Evolutionary conservation across 176 grass and related monocot species (phyloP).

Genomic region (sorghum (Sorghum bicolor)): DNA sequence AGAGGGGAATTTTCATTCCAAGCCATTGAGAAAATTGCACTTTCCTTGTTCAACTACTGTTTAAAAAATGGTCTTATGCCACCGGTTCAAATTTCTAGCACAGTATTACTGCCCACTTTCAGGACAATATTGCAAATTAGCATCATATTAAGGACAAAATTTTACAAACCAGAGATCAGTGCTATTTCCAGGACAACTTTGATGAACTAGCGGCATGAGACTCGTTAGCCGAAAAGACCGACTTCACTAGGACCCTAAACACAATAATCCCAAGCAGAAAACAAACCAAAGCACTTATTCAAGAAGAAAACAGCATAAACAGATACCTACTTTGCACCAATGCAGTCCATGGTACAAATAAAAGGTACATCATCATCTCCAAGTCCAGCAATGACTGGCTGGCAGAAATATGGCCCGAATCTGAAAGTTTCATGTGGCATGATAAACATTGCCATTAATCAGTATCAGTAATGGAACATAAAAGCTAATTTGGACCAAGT

Average conservation of each 20-base stretch:
- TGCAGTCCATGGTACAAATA: conserved; percentile 99
- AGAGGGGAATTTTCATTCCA: not conserved
- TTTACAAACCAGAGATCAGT: not conserved
- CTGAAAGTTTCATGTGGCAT: conserved; percentile 43
- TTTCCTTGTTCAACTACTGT: too few relatives aligned
- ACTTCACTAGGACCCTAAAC: not conserved
- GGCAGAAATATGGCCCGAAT: conserved; percentile 96
- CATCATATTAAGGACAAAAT: not conserved
- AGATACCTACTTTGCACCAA: conserved; percentile 93
- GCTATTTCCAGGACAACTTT: not conserved
- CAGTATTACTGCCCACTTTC: not conserved
- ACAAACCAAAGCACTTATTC: not conserved
- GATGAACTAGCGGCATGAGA: not conserved
- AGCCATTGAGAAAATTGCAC: not conserved
- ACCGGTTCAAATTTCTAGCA: not conserved
- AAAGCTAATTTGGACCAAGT: not conserved
- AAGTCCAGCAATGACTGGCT: conserved; percentile 95
- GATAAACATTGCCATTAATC: not conserved
- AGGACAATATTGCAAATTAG: not conserved
- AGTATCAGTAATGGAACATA: not conserved
- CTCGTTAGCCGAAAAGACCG: not conserved
- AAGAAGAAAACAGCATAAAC: not conserved
- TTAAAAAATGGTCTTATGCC: not conserved
- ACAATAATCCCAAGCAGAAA: not conserved
- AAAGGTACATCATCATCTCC: conserved; percentile 77